A percentile compares a stretch with the other conserved stretches of the same genome.
phyloP scores from a whole-genome alignment of 441 rosid species.

The Adansonia grandidieri region DNA sequence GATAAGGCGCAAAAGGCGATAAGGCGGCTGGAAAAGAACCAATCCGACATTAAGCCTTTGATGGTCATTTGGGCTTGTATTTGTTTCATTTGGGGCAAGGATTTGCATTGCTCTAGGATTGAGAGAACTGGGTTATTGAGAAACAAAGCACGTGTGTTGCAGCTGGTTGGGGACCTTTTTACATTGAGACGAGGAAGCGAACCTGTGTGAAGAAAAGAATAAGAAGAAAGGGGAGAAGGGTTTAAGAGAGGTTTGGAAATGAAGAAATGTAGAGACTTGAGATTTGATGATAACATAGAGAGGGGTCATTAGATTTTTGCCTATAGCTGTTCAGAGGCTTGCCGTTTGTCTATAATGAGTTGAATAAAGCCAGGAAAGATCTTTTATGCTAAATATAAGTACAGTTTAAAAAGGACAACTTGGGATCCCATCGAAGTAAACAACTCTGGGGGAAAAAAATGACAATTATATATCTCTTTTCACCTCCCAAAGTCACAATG shows the following conservation, averaged over 20 bases:
- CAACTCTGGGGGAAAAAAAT: background rate
- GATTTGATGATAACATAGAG: conserved; percentile 29
- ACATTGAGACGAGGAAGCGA: conserved; percentile 49
- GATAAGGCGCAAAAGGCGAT: conserved; percentile 67
- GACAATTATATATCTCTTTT: background rate
- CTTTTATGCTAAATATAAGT: background rate
- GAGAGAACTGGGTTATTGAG: conserved; percentile 60
- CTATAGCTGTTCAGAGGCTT: background rate
- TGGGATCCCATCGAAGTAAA: background rate
- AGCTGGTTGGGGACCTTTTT: conserved; percentile 38
- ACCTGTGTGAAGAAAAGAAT: conserved; percentile 35
- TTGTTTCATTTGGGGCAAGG: conserved; percentile 66
- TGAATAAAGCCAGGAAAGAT: background rate
- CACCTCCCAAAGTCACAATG: no score
- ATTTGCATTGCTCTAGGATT: conserved; percentile 57
- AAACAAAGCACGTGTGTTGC: conserved; percentile 53
- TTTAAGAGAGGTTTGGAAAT: conserved; percentile 34
- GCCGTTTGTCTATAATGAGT: background rate
- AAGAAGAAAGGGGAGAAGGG: conserved; percentile 21
- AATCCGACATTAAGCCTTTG: conserved; percentile 54
- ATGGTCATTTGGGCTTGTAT: conserved; percentile 69
- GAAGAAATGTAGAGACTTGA: conserved; percentile 33
- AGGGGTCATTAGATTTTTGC: conserved; percentile 30
- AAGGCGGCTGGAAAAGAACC: conserved; percentile 68
- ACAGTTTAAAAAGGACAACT: background rate